Evolutionary conservation across 2,329 filamentous ascomycete species (phyloP).

Genomic region (Trichoderma breve): DNA sequence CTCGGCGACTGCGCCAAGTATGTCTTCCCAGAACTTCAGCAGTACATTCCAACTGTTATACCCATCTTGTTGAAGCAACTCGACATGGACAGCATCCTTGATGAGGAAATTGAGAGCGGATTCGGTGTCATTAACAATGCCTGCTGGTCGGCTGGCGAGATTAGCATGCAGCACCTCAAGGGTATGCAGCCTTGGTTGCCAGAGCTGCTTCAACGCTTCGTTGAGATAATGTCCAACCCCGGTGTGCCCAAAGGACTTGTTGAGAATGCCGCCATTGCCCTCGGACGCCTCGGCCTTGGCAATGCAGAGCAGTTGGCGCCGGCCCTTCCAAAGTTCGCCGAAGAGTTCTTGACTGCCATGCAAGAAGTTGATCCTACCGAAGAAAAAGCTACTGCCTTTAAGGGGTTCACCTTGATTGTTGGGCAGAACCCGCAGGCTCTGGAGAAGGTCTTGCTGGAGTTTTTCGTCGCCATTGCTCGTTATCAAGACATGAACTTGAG

Average conservation of each 20-base stretch:
- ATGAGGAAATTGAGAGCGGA: conserved; percentile 77
- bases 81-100: conserved; percentile 71
- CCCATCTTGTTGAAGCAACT: conserved; percentile 84
- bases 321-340: conserved; percentile 75
- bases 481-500: conserved; percentile 65
- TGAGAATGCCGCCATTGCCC: conserved; percentile 91
- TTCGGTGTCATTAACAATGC: conserved; percentile 98
- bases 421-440: conserved; percentile 86
- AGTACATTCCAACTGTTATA: conserved; percentile 69
- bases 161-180: conserved; percentile 74
- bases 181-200: conserved; percentile 75
- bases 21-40: conserved; percentile 77
- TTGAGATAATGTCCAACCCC: conserved; percentile 80
- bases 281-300: conserved; percentile 81
- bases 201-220: conserved; percentile 71
- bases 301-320: conserved; percentile 75
- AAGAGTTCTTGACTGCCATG: conserved; percentile 79
- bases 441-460: conserved; percentile 78
- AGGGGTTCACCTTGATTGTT: conserved; percentile 84
- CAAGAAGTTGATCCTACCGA: conserved; percentile 81
- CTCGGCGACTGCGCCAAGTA: conserved; percentile 94
- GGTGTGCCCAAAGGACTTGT: conserved; percentile 82
- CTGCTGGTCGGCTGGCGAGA: conserved; percentile 94
- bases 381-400: conserved; percentile 91
- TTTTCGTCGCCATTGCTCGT: conserved; percentile 79